Evolutionary conservation across 805 yeast genomes (phyloP).

Genomic region (Saturnispora besseyi): DNA sequence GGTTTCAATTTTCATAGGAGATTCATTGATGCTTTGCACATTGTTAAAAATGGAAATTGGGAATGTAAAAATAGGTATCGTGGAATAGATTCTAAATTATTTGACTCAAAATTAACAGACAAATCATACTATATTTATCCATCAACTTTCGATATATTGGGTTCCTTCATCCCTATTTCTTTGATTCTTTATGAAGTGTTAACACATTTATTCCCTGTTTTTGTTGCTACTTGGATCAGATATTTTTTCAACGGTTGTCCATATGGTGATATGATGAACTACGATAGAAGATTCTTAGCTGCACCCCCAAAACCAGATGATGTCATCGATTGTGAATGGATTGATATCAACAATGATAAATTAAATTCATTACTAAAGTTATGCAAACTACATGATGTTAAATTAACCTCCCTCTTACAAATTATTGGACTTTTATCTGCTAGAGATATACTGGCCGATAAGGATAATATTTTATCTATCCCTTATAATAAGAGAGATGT

Average conservation of each 20-base stretch:
- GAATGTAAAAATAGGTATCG: neutral
- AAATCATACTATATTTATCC: neutral
- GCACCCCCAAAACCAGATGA: neutral
- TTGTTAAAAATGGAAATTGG: neutral
- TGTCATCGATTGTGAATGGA: constrained; percentile 6
- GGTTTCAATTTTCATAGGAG: constrained; percentile 25
- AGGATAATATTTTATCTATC: constrained; percentile 10
- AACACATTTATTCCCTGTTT: constrained; percentile 7
- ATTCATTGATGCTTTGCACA: constrained; percentile 10
- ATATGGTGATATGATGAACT: neutral
- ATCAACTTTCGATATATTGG: neutral
- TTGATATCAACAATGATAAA: neutral
- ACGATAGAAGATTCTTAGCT: neutral
- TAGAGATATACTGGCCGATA: constrained; percentile 1
- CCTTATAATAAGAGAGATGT: constrained; percentile 17
- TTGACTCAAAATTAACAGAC: neutral
- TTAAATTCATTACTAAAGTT: neutral
- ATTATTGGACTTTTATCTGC: neutral
- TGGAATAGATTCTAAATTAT: constrained; percentile 2
- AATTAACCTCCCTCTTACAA: constrained; percentile 2
- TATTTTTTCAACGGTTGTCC: neutral
- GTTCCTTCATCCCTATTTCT: neutral
- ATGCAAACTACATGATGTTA: neutral
- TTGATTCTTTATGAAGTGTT: neutral
- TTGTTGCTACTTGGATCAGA: neutral